A percentile compares a stretch with the other conserved stretches of the same genome.
Evolutionary conservation across 768 basidiomycete genomes (phyloP).

Genomic region (Pseudohyphozyma bogoriensis): DNA sequence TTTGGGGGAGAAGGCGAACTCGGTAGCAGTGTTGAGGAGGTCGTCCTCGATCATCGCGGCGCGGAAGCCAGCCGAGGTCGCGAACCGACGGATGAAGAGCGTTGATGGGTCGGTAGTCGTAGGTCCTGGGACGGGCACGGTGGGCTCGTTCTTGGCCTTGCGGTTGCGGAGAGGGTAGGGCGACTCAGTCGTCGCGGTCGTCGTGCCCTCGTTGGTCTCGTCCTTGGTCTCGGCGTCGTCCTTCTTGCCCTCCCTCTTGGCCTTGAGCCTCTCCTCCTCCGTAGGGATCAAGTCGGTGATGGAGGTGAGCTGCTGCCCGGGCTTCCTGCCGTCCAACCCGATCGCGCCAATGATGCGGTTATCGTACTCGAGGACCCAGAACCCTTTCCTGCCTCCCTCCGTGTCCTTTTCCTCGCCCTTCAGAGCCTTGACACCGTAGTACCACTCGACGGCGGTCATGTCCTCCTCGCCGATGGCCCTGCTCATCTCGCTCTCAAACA

Average conservation of each 20-base stretch:
- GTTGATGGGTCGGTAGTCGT: slow-evolving; percentile 10
- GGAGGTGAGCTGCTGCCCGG: slow-evolving; percentile 19
- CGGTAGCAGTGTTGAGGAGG: slow-evolving; percentile 11
- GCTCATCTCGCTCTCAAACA: slow-evolving; percentile 25
- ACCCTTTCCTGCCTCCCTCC: slow-evolving; percentile 9
- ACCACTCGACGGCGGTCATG: slow-evolving; percentile 13
- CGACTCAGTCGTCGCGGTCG: slow-evolving; percentile 3
- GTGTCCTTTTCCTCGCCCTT: background rate
- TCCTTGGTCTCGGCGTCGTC: background rate
- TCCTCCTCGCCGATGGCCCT: slow-evolving; percentile 26
- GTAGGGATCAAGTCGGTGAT: slow-evolving; percentile 13
- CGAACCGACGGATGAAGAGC: slow-evolving; percentile 21
- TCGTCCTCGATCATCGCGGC: slow-evolving; percentile 24
- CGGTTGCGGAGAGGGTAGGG: background rate
- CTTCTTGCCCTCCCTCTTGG: slow-evolving; percentile 4
- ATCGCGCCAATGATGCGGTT: slow-evolving; percentile 20
- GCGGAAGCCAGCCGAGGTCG: slow-evolving; percentile 23
- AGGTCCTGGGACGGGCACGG: slow-evolving; percentile 2
- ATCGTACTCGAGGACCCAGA: slow-evolving; percentile 29
- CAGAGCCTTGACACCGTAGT: slow-evolving; percentile 6
- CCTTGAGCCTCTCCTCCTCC: background rate
- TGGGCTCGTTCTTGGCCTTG: background rate
- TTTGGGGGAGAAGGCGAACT: slow-evolving; percentile 3
- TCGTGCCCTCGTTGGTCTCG: background rate
- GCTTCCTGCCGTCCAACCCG: slow-evolving; percentile 14